Conservation (phyloP, 2,329 filamentous ascomycete species). For the Zymoseptoria passerinii region DNA sequence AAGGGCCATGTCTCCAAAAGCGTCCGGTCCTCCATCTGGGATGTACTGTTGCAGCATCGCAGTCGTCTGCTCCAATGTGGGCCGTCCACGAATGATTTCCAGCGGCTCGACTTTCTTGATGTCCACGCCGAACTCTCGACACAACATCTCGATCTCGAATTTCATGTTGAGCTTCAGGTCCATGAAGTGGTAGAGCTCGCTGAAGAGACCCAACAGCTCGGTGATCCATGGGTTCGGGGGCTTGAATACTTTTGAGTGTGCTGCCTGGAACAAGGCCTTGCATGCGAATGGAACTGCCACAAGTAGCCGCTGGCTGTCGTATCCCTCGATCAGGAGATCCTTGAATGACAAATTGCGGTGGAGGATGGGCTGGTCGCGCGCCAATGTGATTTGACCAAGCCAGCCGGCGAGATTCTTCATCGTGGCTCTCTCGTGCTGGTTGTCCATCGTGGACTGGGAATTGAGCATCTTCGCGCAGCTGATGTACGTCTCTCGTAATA, state of each 20-base stretch:
- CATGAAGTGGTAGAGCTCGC: conserved; percentile 87
- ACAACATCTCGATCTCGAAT: conserved; percentile 96
- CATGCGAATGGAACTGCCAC: conserved; percentile 96
- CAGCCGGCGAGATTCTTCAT: conserved; percentile 90
- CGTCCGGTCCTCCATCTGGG: conserved; percentile 51
- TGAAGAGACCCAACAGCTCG: conserved; percentile 84
- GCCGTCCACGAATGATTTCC: conserved; percentile 72
- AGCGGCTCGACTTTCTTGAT: conserved; percentile 86
- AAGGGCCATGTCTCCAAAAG: conserved; percentile 69
- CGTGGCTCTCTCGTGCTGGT: conserved; percentile 73
- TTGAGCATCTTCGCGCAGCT: conserved; percentile 83
- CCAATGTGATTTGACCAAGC: conserved; percentile 87
- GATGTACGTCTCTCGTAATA: conserved; percentile 86
- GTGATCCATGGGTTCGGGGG: conserved; percentile 97
- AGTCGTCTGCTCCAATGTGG: conserved; percentile 26
- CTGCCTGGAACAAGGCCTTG: conserved; percentile 83
- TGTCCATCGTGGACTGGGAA: conserved; percentile 76
- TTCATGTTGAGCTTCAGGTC: conserved; percentile 95
- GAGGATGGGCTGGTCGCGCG: conserved; percentile 88
- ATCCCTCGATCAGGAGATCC: conserved; percentile 85
- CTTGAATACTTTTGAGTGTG: conserved; percentile 77
- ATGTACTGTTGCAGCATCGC: conserved; percentile 32
- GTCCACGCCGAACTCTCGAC: conserved; percentile 84
- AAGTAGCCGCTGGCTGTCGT: conserved; percentile 82
- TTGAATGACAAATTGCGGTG: conserved; percentile 97